These are phyloP conservation scores for Creolimax fragrantissima DNA, from an alignment of 78 protist species.

Conservation along the genomic window DNA sequence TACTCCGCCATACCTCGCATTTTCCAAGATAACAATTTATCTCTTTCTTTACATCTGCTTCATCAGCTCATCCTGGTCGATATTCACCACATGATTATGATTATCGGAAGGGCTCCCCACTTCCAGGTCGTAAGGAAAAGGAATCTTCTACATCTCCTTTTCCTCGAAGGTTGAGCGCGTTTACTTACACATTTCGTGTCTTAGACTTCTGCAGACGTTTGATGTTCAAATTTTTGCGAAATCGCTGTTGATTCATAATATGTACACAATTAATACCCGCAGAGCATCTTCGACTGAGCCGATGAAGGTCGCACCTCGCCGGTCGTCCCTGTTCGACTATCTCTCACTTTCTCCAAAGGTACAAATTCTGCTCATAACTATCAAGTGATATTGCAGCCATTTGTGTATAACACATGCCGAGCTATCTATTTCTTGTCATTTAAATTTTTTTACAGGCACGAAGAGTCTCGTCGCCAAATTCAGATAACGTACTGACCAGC, in stretches of 20 bases:
- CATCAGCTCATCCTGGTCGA: neutral
- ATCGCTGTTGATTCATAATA: too few relatives aligned
- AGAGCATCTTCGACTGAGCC: neutral
- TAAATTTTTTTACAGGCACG: neutral
- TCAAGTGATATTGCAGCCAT: neutral
- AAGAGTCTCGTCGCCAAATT: neutral
- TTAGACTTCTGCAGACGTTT: too few relatives aligned
- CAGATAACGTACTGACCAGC: neutral
- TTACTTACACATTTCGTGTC: too few relatives aligned
- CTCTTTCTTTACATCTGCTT: neutral
- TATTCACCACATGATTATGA: neutral
- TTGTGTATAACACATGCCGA: neutral
- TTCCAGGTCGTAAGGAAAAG: neutral
- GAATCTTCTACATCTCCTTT: neutral
- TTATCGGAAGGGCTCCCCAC: neutral
- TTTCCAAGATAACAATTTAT: neutral
- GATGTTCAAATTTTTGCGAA: too few relatives aligned
- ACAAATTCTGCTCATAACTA: neutral
- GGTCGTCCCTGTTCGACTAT: neutral
- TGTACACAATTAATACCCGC: neutral
- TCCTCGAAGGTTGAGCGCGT: neutral
- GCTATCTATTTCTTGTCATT: neutral
- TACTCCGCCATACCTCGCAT: too few relatives aligned
- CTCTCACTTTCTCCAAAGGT: neutral
- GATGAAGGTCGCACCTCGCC: neutral